Conservation (phyloP, 805 yeast species). For the Schwanniomyces sp. region DNA sequence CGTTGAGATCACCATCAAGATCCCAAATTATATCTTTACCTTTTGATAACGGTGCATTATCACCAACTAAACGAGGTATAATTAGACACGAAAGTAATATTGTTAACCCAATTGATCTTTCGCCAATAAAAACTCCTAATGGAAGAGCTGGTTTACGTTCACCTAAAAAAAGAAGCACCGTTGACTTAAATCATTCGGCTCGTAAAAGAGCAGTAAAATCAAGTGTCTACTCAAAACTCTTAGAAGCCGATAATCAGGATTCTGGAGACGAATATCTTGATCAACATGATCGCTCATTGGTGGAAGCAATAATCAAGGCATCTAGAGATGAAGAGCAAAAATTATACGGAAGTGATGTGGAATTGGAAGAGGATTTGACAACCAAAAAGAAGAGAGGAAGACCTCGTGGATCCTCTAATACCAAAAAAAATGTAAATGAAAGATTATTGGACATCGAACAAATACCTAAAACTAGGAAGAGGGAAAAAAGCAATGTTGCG, state of each 20-base stretch:
- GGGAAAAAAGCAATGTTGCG: background rate
- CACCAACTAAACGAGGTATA: slow-evolving; percentile 16
- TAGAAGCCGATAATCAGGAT: slow-evolving; percentile 36
- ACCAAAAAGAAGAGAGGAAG: background rate
- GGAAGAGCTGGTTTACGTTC: slow-evolving; percentile 49
- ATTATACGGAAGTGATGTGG: slow-evolving; percentile 22
- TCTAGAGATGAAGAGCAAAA: slow-evolving; percentile 15
- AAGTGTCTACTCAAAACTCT: slow-evolving; percentile 21
- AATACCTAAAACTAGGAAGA: background rate
- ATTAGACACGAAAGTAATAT: background rate
- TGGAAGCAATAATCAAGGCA: slow-evolving; percentile 36
- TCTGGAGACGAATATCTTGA: slow-evolving; percentile 21
- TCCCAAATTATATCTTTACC: background rate
- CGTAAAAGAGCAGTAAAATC: slow-evolving; percentile 44
- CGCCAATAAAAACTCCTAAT: slow-evolving; percentile 36
- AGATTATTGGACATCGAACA: background rate
- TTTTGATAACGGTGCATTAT: background rate
- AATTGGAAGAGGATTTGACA: slow-evolving; percentile 20
- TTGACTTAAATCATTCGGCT: slow-evolving; percentile 47
- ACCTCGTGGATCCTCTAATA: background rate
- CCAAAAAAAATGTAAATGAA: background rate
- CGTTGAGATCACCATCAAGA: background rate
- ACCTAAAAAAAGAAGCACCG: slow-evolving; percentile 37
- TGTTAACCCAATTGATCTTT: slow-evolving; percentile 7
- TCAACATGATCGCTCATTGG: slow-evolving; percentile 43